Base-by-base conservation (phyloP, 225 moss, liverwort and hornwort species). In the Pseudoscleropodium purum region DNA sequence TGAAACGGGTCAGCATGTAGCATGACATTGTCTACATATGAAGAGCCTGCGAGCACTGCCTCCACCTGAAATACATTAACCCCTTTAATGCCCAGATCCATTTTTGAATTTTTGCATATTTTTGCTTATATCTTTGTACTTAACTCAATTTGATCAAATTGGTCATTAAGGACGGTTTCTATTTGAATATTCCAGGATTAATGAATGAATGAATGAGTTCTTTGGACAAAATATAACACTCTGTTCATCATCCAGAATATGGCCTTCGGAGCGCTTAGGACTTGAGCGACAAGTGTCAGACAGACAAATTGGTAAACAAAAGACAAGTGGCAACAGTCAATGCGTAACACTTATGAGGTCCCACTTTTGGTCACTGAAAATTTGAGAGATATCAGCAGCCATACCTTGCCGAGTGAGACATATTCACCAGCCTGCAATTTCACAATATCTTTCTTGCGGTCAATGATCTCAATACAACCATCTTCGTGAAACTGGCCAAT, bases 361-460 rank as follows among this genome's bases (percentile, higher is more conserved):
- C 61, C 72, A 72, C 67, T 67, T 81, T 76, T 27, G 33, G 23
- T 69, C 5, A 29, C 57, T 56, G 5, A 63, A 39, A 45, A 67
- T 37, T 86, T 66, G 47, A 86, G 36, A 90, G 15, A 62, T 36
- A 85, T 87, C 83, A 68, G 49, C 75, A 87, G 76, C 14, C 69
- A 81, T 90, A 97, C 97, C 95, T 99, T 99, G 85, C 99, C 99
- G 45, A 99, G 95, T 68, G 99, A 99, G 37, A 99, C 99, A 85
- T 97, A 99, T 93, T 97, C 99, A 82, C 99, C 99, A 87, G 96
- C 96, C 90, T 99, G 99, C 89, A 99, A 91, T 90, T 97, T 99
- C 63, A 97, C 97, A 75, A 99, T 97, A 68, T 99, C 99, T 91
- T 99, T 99, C 91, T 96, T 99, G 76, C 99, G 95, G 86, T 99